Evolutionary conservation across 129 eudicot genomes (phyloP).

Genomic region (Heracleum sosnowskyi): DNA sequence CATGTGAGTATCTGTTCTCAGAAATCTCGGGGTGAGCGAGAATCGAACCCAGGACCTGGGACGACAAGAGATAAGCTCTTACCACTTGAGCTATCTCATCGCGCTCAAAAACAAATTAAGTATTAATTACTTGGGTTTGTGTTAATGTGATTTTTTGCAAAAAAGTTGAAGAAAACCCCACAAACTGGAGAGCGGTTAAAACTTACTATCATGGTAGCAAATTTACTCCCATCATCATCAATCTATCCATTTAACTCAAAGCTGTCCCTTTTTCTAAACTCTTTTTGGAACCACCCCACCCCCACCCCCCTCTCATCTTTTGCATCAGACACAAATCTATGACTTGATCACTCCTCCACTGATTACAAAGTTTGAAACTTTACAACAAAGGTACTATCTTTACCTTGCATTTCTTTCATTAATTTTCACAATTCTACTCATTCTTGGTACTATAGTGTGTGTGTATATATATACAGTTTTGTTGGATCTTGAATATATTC

Average conservation of each 20-base stretch:
- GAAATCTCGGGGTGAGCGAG: too few relatives aligned
- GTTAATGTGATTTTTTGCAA: too few relatives aligned
- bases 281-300: constrained; percentile 8
- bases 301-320: neutral
- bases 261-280: neutral
- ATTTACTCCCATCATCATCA: neutral
- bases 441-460: constrained; percentile 10
- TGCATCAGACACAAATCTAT: neutral
- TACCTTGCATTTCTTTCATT: constrained; percentile 10
- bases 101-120: too few relatives aligned
- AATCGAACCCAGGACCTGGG: too few relatives aligned
- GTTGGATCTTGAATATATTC: neutral
- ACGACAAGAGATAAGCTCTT: too few relatives aligned
- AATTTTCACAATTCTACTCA: neutral
- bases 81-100: too few relatives aligned
- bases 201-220: neutral
- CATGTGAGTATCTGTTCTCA: too few relatives aligned
- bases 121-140: too few relatives aligned
- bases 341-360: neutral
- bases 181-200: neutral
- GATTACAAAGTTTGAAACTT: neutral
- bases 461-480: constrained; percentile 11
- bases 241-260: neutral
- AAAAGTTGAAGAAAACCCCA: neutral
- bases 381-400: neutral